A percentile compares a stretch with the other conserved stretches of the same genome.
These are phyloP conservation scores for Acacia crassicarpa DNA, from an alignment of 306 rosid genomes.

Conservation along the genomic window DNA sequence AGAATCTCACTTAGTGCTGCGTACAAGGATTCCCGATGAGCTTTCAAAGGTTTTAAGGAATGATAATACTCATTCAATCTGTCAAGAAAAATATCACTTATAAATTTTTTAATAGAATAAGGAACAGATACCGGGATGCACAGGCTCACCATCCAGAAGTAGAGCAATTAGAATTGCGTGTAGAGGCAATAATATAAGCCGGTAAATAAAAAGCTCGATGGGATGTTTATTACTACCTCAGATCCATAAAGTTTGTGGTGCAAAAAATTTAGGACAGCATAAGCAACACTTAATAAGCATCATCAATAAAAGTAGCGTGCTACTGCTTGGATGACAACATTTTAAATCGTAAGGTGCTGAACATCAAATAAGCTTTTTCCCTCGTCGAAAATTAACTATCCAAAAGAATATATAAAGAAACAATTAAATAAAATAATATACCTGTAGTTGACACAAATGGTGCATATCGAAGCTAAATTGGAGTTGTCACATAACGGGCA, in stretches of 20 bases:
- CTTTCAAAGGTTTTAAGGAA: conserved; percentile 56
- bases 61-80: conserved; percentile 66
- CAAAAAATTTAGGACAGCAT: too few species aligned
- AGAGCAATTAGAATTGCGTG: not conserved
- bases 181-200: not conserved
- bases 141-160: not conserved
- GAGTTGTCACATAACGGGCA: conserved; percentile 84
- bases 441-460: conserved; percentile 85
- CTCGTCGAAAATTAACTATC: not conserved
- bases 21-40: conserved; percentile 71
- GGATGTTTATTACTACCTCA: not conserved
- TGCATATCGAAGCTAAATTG: conserved; percentile 74
- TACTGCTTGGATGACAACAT: not conserved
- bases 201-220: conserved; percentile 4
- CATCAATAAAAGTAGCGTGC: not conserved
- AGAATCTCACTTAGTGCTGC: conserved; percentile 72
- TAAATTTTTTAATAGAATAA: not conserved
- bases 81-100: conserved; percentile 23
- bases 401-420: not conserved
- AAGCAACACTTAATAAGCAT: not conserved
- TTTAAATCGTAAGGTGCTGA: conserved; percentile 4
- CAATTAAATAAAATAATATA: conserved; percentile 13
- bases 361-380: not conserved
- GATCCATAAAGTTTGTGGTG: too few species aligned
- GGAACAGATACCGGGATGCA: not conserved